Base-by-base conservation (phyloP, 179 eudicot species). In the Actinidia chinensis region DNA sequence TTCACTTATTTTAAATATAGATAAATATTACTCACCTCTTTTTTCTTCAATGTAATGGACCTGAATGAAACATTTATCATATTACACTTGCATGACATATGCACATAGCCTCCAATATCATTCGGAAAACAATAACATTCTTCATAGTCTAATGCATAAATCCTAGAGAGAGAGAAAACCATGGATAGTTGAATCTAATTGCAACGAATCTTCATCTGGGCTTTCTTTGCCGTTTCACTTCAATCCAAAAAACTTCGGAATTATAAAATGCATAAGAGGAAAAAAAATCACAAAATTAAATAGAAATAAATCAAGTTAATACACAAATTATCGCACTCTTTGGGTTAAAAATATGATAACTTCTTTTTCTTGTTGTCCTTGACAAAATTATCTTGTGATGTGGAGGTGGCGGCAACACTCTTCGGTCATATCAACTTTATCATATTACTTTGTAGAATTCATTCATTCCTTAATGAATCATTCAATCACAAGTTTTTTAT, bases 171-270 rank as follows among this genome's bases (percentile, higher is more conserved):
- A 69, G 54, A n/a, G 74, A 55, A 68, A 46, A 86, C 83, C 87
- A 63, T 59, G 78, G 33, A 20, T 59, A 63, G 70, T 40, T 70
- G 60, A 78, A 23, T 82, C 85, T 43, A 83, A 75, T 58, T 79
- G 80, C 65, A 15, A 25, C 9, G 47, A 7, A 23, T 81, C 83
- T 28, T 81, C 81, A 36, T 87, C 88, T 43, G 85, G 76, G 79
- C 43, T 66, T 56, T 76, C 86, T 84, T 81, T 78, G 8, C 74
- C 68, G 46, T 50, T 79, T 71, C 22, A n/a, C 79, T 82, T 86
- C 15, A 84, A 80, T 50, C 80, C 75, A 68, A 85, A 85, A 61
- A 87, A 61, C 84, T 78, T 87, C 22, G 90, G 90, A 48, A 87
- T 79, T 70, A 83, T 78, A 51, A 64, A 28, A 13, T 22, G 52